Percentiles rank a stretch among this genome's conserved stretches.
phyloP scores from a whole-genome alignment of 1,284 basidiomycete species.

The Rhodotorula sp. region DNA sequence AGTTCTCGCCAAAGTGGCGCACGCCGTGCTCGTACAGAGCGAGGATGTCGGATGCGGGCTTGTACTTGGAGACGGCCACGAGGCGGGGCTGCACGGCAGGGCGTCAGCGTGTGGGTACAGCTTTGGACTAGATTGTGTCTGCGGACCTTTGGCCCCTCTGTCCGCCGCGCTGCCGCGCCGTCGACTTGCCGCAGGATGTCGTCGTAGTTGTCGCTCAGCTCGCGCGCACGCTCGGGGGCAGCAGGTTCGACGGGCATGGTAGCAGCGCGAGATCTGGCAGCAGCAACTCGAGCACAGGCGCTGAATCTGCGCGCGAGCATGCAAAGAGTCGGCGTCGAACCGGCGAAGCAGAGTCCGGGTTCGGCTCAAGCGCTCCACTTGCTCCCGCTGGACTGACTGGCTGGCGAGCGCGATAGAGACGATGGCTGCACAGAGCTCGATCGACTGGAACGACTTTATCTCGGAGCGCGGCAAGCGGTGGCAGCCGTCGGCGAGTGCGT shows the following conservation, averaged over 20 bases:
- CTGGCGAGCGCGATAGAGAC: background rate
- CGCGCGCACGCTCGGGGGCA: constrained; percentile 48
- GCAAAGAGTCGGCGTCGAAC: background rate
- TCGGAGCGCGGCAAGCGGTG: constrained; percentile 41
- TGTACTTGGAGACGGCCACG: constrained; percentile 93
- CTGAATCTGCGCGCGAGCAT: background rate
- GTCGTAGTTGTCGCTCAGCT: constrained; percentile 53
- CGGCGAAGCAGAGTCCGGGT: too few relatives aligned
- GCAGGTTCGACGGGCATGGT: constrained; percentile 26
- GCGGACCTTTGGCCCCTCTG: constrained; percentile 3
- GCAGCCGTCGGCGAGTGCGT: constrained; percentile 49
- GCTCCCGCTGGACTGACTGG: background rate
- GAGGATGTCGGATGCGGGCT: constrained; percentile 82
- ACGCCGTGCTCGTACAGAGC: constrained; percentile 77
- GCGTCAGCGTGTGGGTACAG: background rate
- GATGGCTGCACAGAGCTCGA: background rate
- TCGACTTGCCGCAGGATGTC: constrained; percentile 51
- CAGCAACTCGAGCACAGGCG: background rate
- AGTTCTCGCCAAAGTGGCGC: constrained; percentile 95
- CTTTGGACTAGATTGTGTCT: background rate
- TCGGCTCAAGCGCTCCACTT: too few relatives aligned
- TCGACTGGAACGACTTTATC: constrained; percentile 45
- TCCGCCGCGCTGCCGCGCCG: constrained; percentile 34
- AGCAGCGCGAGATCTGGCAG: background rate
- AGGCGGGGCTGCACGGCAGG: constrained; percentile 54